Percentiles rank a stretch among this genome's conserved stretches.
Conservation (phyloP, 2,329 filamentous ascomycete genomes). For the Sporothrix sp. region DNA sequence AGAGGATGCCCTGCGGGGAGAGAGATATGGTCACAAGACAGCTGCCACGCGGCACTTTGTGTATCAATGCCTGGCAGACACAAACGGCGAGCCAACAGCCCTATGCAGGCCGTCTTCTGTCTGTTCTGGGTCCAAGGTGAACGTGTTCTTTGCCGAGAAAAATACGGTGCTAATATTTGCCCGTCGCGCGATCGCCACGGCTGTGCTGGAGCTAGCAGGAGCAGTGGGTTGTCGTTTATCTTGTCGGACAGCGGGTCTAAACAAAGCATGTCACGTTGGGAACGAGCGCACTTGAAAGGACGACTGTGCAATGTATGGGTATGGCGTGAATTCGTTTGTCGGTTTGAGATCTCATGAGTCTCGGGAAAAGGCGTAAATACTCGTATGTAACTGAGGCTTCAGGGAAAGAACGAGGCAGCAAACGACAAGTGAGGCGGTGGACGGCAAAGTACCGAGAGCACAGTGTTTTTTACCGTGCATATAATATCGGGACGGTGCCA, state of each 20-base stretch:
- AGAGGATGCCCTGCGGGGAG: background rate
- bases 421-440: background rate
- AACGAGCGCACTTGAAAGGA: too few relatives aligned
- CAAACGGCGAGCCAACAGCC: too few relatives aligned
- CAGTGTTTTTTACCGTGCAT: background rate
- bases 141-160: background rate
- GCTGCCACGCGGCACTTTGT: background rate
- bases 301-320: too few relatives aligned
- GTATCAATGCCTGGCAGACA: background rate
- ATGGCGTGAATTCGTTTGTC: too few relatives aligned
- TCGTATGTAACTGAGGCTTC: background rate
- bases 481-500: background rate
- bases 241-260: slow-evolving; percentile 13
- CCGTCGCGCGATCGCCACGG: slow-evolving; percentile 16
- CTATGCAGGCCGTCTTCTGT: too few relatives aligned
- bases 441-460: slow-evolving; percentile 7
- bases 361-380: too few relatives aligned
- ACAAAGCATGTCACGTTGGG: background rate
- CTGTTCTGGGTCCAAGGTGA: too few relatives aligned
- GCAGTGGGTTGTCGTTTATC: slow-evolving; percentile 12
- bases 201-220: slow-evolving; percentile 10
- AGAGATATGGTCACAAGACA: slow-evolving; percentile 4
- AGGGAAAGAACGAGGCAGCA: background rate
- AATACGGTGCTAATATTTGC: slow-evolving; percentile 4
- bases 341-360: too few relatives aligned